These are phyloP conservation scores for Talaromyces piceae DNA, from an alignment of 2,329 filamentous ascomycete species.

Conservation along the genomic window DNA sequence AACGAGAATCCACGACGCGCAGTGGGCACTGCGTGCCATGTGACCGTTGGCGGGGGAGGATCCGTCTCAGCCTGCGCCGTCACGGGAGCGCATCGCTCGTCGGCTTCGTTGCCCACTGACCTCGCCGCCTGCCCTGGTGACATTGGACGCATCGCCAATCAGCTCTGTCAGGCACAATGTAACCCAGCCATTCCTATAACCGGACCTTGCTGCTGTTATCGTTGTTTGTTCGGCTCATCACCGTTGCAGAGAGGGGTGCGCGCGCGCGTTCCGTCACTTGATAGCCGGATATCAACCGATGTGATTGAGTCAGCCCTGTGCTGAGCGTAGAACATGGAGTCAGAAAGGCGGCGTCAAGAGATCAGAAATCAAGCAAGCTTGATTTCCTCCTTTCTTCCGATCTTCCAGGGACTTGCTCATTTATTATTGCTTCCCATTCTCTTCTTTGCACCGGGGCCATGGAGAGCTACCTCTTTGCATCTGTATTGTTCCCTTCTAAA, in stretches of 20 bases:
- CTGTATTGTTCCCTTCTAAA: neutral
- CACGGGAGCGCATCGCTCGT: slow-evolving; percentile 6
- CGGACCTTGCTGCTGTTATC: neutral
- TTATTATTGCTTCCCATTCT: neutral
- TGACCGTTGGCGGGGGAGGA: neutral
- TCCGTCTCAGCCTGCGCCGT: slow-evolving; percentile 1
- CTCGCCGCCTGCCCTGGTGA: slow-evolving; percentile 6
- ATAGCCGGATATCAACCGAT: slow-evolving; percentile 1
- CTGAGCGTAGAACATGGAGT: neutral
- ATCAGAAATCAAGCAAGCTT: neutral
- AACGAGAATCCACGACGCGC: neutral
- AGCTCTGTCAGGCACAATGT: neutral
- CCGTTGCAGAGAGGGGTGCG: neutral
- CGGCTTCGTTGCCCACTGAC: slow-evolving; percentile 5
- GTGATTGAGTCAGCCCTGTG: slow-evolving; percentile 9
- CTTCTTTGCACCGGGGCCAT: neutral
- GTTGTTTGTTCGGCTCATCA: neutral
- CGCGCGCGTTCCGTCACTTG: slow-evolving; percentile 11
- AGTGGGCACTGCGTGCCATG: neutral
- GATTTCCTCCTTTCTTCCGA: neutral
- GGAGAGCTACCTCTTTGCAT: neutral
- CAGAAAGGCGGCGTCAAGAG: neutral
- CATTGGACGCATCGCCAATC: slow-evolving; percentile 3
- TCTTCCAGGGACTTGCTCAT: neutral
- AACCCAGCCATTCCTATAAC: neutral